Evolutionary conservation across 2,329 filamentous ascomycete genomes (phyloP), one percentile per base, ranked within the genome.

Genomic region (Berkeleyomyces basicola): DNA sequence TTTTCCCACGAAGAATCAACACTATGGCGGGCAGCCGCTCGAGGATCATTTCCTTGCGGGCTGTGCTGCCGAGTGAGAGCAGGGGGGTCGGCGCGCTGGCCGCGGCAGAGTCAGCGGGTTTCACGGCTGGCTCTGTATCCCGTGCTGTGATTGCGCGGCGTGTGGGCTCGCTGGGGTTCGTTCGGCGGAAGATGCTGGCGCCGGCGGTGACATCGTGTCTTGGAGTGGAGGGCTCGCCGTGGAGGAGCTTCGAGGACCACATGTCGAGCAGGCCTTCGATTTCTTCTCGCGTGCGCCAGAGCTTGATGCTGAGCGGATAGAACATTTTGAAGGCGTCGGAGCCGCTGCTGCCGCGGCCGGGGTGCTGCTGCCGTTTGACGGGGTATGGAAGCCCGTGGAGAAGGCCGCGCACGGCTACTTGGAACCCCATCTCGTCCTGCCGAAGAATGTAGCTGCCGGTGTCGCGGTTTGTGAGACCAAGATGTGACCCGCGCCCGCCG

Each of bases 361-460:
- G 61, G 23, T 63, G 58, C 16, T 65, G 61, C 39, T 65, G 64
- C n/a, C 84, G 80, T 71, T 88, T 92, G 7, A 99, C 93, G 0
- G 92, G 92, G 68, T 82, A 82, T 1, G 93, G 93, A 1, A 99
- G 79, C 7, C 84, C 85, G 71, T 95, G 95, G 0, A 96, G 74
- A 59, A 97, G 74, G 0, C 93, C 93, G 10, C 91, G 83, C 0
- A 95, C 88, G 3, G 90, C 90, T 16, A 92, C 85, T 67, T 99
- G 89, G 67, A 96, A 97, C 33, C 87, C 85, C 70, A 99, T 91
- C 70, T 99, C 93, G 66, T 96, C 90, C 72, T 97, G 92, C 5
- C 91, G 85, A 7, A 97, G 75, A 11, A 85, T 79, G 65, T 96
- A 92, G 61, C 84, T 82, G 23, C 81, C 81, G 0, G 79, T 77